Conservation (phyloP, 2,329 filamentous ascomycete genomes). For the Ascocoryne sarcoides region DNA sequence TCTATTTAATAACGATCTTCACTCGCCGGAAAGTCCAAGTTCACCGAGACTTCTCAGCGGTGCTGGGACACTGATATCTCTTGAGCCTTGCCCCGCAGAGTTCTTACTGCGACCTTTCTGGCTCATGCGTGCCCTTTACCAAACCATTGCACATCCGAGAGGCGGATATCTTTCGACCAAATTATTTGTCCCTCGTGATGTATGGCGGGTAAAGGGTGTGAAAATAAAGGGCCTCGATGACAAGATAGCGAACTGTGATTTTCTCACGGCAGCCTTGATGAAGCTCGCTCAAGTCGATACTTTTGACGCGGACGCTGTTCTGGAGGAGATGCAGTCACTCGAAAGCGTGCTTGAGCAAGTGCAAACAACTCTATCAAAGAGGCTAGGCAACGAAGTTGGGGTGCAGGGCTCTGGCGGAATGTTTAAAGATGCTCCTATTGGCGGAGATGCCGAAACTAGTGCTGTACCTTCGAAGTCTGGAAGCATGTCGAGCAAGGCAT, state of each 20-base stretch:
- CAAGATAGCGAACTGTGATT: slow-evolving; percentile 85
- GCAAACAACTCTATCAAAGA: slow-evolving; percentile 66
- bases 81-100: slow-evolving; percentile 88
- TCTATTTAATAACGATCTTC: slow-evolving; percentile 77
- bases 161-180: slow-evolving; percentile 89
- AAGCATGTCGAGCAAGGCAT: slow-evolving; percentile 64
- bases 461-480: slow-evolving; percentile 37
- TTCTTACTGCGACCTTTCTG: slow-evolving; percentile 90
- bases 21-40: slow-evolving; percentile 54
- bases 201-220: slow-evolving; percentile 89
- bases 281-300: slow-evolving; percentile 80
- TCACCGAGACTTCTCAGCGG: slow-evolving; percentile 52
- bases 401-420: slow-evolving; percentile 63
- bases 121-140: slow-evolving; percentile 91
- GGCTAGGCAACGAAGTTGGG: slow-evolving; percentile 88
- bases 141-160: slow-evolving; percentile 82
- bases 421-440: slow-evolving; percentile 60
- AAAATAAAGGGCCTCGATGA: slow-evolving; percentile 89
- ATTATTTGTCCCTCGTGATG: slow-evolving; percentile 84
- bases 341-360: slow-evolving; percentile 82
- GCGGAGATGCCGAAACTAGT: slow-evolving; percentile 36
- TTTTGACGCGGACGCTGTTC: slow-evolving; percentile 79
- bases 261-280: slow-evolving; percentile 78
- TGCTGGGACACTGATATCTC: slow-evolving; percentile 59
- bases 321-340: slow-evolving; percentile 88